These are phyloP conservation scores for Cynanchum wilfordii DNA, from an alignment of 257 asterid genomes.

Conservation along the genomic window DNA sequence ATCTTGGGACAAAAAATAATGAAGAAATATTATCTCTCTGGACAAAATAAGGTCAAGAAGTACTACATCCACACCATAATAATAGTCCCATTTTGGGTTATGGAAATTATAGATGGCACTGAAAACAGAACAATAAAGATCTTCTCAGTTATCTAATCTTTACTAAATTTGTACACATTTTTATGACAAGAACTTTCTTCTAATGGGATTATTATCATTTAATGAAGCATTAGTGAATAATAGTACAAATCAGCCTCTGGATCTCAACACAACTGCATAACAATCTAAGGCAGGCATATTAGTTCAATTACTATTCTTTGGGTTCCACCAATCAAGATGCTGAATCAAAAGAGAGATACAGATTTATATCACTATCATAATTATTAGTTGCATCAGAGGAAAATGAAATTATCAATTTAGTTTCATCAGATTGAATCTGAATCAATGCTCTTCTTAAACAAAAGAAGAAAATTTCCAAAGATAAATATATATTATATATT, in stretches of 20 bases:
- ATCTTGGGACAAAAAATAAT: neutral
- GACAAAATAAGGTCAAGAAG: neutral
- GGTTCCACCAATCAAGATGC: neutral
- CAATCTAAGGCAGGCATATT: neutral
- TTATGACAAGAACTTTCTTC: neutral
- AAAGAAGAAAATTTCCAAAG: neutral
- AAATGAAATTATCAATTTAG: neutral
- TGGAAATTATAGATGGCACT: too few relatives aligned
- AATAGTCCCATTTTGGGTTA: too few relatives aligned
- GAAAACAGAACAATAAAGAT: neutral
- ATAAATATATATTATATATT: neutral
- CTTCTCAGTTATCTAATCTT: neutral
- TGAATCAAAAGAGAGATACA: neutral
- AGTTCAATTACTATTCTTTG: neutral
- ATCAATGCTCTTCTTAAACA: neutral
- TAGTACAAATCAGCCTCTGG: neutral
- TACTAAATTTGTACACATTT: neutral
- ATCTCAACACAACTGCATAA: neutral
- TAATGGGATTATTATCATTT: neutral
- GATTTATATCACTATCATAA: neutral
- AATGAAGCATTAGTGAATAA: neutral
- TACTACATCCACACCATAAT: too few relatives aligned
- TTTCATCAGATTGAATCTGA: neutral
- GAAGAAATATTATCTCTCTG: neutral
- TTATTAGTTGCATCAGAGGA: neutral